Evolutionary conservation across 345 rosid species (phyloP).

Genomic region (Dovyalis caffra): DNA sequence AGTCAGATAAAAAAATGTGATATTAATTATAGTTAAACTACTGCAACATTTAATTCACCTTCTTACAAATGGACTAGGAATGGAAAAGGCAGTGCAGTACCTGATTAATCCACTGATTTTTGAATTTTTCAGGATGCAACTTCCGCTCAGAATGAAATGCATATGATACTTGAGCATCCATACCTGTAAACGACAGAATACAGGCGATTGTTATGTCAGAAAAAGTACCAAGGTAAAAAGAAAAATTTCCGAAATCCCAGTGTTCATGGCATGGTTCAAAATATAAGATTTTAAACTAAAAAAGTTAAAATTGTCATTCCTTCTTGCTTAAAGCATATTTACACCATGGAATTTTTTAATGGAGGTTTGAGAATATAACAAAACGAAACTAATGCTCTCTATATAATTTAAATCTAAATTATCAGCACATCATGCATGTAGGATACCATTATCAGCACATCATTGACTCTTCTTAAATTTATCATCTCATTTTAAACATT

Average conservation of each 20-base stretch:
- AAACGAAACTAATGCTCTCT: too few relatives aligned
- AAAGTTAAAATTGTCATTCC: background rate
- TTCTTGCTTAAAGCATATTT: too few relatives aligned
- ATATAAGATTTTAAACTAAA: background rate
- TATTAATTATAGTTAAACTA: too few relatives aligned
- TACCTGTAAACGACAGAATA: constrained; percentile 49
- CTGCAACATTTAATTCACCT: too few relatives aligned
- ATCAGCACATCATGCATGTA: too few relatives aligned
- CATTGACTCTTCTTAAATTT: background rate
- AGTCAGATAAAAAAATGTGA: too few relatives aligned
- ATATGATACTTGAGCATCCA: constrained; percentile 82
- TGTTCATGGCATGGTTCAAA: background rate
- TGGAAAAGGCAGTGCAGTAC: constrained; percentile 29
- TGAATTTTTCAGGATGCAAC: constrained; percentile 68
- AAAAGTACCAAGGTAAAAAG: background rate
- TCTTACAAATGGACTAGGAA: too few relatives aligned
- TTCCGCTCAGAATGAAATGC: constrained; percentile 28
- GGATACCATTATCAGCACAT: too few relatives aligned
- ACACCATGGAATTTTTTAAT: background rate
- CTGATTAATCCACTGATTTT: constrained; percentile 81
- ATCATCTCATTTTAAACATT: background rate
- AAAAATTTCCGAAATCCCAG: background rate
- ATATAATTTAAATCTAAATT: too few relatives aligned
- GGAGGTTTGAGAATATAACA: background rate
- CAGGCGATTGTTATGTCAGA: background rate